Conservation (phyloP, 169 alveolate species). For the Plasmodium vivax region DNA sequence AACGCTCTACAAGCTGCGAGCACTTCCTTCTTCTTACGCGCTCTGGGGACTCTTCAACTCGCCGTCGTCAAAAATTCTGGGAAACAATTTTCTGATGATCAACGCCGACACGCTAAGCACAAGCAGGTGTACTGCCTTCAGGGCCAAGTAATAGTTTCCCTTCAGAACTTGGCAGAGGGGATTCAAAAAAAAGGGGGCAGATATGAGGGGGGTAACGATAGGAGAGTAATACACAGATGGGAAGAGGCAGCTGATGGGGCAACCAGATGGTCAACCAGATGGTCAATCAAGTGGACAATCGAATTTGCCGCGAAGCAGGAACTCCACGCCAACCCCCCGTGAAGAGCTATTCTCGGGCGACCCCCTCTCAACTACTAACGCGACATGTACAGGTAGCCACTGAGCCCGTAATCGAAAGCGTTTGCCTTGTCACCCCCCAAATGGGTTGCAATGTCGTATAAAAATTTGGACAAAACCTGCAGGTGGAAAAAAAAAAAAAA, state of each 20-base stretch:
- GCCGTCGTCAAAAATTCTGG: constrained; percentile 8
- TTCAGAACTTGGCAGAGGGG: constrained; percentile 22
- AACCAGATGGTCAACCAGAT: too few relatives aligned
- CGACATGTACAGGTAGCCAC: constrained; percentile 48
- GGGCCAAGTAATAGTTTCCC: constrained; percentile 32
- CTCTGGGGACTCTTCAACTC: constrained; percentile 25
- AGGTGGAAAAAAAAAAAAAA: not conserved
- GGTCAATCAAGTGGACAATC: not conserved
- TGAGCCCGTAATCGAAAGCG: constrained; percentile 47
- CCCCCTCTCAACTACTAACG: constrained; percentile 14
- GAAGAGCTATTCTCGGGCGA: not conserved
- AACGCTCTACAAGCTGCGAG: not conserved
- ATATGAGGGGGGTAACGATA: not conserved
- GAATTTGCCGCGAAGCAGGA: not conserved
- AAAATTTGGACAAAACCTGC: constrained; percentile 25
- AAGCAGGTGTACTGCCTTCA: constrained; percentile 39
- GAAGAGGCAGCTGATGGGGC: not conserved
- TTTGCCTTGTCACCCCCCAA: constrained; percentile 25
- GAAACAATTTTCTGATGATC: constrained; percentile 16
- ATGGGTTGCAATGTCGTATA: constrained; percentile 41
- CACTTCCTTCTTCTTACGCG: constrained; percentile 16
- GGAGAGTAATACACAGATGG: not conserved
- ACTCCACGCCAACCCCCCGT: not conserved
- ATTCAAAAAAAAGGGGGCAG: not conserved
- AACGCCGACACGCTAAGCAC: constrained; percentile 17